Percentiles rank a stretch among this genome's conserved stretches.
Evolutionary conservation across 345 rosid species (phyloP).

Genomic region (Camelina neglecta): DNA sequence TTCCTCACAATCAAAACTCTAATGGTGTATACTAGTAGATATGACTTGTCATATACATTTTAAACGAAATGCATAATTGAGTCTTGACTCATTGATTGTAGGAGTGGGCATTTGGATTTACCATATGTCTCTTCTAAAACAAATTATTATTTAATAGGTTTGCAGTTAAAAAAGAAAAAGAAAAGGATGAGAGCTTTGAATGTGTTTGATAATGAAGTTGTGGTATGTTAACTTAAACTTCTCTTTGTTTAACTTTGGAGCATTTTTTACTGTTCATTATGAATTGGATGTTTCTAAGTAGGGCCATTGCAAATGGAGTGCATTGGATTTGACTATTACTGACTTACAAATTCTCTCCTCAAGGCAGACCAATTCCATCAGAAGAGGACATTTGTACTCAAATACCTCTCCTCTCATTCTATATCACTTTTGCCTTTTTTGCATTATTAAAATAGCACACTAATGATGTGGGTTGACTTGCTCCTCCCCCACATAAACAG

Average conservation of each 20-base stretch:
- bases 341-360: slow-evolving; percentile 33
- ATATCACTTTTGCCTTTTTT: slow-evolving; percentile 32
- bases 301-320: slow-evolving; percentile 41
- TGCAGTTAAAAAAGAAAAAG: no score
- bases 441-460: slow-evolving; percentile 45
- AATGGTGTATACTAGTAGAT: no score
- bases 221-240: slow-evolving; percentile 50
- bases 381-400: slow-evolving; percentile 39
- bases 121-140: no score
- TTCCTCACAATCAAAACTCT: no score
- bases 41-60: no score
- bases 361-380: slow-evolving; percentile 44
- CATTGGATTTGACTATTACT: slow-evolving; percentile 28
- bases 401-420: slow-evolving; percentile 36
- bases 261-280: background rate
- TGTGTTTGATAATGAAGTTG: slow-evolving; percentile 64
- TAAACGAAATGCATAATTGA: no score
- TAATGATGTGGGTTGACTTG: slow-evolving; percentile 48
- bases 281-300: slow-evolving; percentile 14
- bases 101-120: no score
- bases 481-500: slow-evolving; percentile 34
- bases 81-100: no score
- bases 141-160: no score
- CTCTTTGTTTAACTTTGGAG: slow-evolving; percentile 1
- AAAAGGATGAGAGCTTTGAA: slow-evolving; percentile 65